Percentiles rank a stretch among this genome's conserved stretches.
Conservation (phyloP, 495 filamentous ascomycete species). For the Talaromyces adpressus region DNA sequence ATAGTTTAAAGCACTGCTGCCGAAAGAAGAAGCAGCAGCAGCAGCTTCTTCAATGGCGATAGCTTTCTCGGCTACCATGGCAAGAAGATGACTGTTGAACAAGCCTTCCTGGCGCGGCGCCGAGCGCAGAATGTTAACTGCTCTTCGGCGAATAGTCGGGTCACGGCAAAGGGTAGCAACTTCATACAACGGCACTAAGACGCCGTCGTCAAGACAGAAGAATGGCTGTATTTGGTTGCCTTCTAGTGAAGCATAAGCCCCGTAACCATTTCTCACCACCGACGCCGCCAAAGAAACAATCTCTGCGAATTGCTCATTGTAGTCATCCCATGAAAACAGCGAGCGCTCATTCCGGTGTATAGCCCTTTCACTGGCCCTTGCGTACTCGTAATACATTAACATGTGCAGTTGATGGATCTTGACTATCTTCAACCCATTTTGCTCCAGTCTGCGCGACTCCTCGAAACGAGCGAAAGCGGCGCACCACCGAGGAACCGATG, state of each 20-base stretch:
- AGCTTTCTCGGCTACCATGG: constrained; percentile 45
- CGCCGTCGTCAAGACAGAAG: constrained; percentile 31
- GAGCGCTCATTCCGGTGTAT: neutral
- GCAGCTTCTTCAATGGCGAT: constrained; percentile 47
- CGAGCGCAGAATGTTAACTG: constrained; percentile 45
- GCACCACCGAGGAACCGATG: constrained; percentile 11
- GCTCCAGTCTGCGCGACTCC: constrained; percentile 8
- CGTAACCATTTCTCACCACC: constrained; percentile 7
- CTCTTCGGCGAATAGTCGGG: constrained; percentile 42
- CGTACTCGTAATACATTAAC: constrained; percentile 8
- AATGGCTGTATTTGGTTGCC: constrained; percentile 1
- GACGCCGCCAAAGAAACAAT: constrained; percentile 19
- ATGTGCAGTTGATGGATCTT: constrained; percentile 11
- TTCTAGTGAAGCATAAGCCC: too few species aligned
- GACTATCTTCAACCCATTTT: constrained; percentile 12
- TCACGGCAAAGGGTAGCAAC: constrained; percentile 55
- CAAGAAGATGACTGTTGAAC: constrained; percentile 54
- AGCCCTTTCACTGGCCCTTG: neutral
- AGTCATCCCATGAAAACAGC: constrained; percentile 13
- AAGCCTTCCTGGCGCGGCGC: constrained; percentile 52
- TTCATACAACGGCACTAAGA: constrained; percentile 48
- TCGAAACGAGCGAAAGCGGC: constrained; percentile 12
- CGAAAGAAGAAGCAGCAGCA: neutral
- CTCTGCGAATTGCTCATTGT: constrained; percentile 15
- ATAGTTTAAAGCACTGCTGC: neutral